A percentile compares a stretch with the other conserved stretches of the same genome.
Conservation (phyloP, 495 filamentous ascomycete species). For the Lasiosphaeriaceae sp. region DNA sequence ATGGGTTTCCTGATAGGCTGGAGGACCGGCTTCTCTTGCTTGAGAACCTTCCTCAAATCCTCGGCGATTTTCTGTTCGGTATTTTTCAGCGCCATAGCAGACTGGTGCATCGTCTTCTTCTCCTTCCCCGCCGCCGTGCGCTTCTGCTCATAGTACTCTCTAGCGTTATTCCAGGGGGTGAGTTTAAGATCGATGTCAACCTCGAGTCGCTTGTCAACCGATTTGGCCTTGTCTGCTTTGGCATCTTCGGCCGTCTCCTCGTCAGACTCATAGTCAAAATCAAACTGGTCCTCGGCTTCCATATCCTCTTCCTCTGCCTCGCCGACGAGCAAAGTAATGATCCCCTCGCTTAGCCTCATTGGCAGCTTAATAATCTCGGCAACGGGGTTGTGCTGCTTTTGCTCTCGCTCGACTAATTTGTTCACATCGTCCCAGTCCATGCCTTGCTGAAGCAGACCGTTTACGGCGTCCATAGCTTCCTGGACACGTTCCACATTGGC, state of each 20-base stretch:
- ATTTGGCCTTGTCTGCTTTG: slow-evolving; percentile 32
- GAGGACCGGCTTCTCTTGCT: slow-evolving; percentile 86
- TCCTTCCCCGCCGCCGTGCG: slow-evolving; percentile 78
- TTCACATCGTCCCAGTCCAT: slow-evolving; percentile 97
- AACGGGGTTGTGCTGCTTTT: slow-evolving; percentile 74
- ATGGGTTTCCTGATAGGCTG: slow-evolving; percentile 74
- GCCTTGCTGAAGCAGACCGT: slow-evolving; percentile 80
- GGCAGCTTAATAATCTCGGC: slow-evolving; percentile 85
- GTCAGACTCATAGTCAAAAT: slow-evolving; percentile 60
- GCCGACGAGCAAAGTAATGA: slow-evolving; percentile 71
- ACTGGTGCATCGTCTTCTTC: slow-evolving; percentile 78
- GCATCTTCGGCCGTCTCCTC: slow-evolving; percentile 60
- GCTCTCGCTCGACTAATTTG: slow-evolving; percentile 80
- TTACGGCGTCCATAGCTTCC: slow-evolving; percentile 87
- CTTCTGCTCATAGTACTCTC: slow-evolving; percentile 88
- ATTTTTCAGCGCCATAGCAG: slow-evolving; percentile 79
- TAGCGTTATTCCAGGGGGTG: slow-evolving; percentile 81
- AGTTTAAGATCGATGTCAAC: slow-evolving; percentile 83
- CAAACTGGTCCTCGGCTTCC: slow-evolving; percentile 41
- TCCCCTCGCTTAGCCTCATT: slow-evolving; percentile 84
- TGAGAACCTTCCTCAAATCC: slow-evolving; percentile 80
- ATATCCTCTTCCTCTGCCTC: slow-evolving; percentile 61
- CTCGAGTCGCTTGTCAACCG: slow-evolving; percentile 48
- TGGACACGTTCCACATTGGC: slow-evolving; percentile 84
- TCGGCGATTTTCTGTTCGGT: slow-evolving; percentile 81